Evolutionary conservation across 805 yeast genomes (phyloP).

Genomic region (Cyberlindnera mississippiensis): DNA sequence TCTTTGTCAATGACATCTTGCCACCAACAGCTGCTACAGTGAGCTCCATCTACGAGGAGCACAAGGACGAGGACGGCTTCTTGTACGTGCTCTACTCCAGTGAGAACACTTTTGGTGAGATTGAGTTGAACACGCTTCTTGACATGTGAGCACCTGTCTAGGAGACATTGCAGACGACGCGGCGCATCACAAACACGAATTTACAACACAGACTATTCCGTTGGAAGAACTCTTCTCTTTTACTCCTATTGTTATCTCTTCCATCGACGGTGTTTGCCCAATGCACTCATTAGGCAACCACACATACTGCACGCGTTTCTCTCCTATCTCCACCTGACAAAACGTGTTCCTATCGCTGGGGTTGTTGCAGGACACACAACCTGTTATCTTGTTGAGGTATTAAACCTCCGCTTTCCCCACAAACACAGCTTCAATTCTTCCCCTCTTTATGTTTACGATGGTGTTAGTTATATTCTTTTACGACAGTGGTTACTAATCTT

Average conservation of each 20-base stretch:
- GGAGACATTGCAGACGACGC: too few relatives aligned
- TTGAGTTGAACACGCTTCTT: background rate
- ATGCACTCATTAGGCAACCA: background rate
- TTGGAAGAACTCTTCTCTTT: background rate
- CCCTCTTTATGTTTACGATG: too few relatives aligned
- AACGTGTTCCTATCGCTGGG: too few relatives aligned
- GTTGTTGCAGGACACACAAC: background rate
- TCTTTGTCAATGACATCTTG: constrained; percentile 92
- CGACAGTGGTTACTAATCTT: too few relatives aligned
- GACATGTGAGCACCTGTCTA: background rate
- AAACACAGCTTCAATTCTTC: too few relatives aligned
- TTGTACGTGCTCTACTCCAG: constrained; percentile 94
- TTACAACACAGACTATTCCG: constrained; percentile 1
- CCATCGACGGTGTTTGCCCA: background rate
- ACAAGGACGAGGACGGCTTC: constrained; percentile 97
- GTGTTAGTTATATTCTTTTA: too few relatives aligned
- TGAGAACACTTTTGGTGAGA: constrained; percentile 88
- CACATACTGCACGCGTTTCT: background rate
- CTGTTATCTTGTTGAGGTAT: background rate
- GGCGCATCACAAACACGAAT: background rate
- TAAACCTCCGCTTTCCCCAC: too few relatives aligned
- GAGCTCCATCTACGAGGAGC: constrained; percentile 93
- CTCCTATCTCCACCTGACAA: too few relatives aligned
- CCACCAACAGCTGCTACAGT: constrained; percentile 98
- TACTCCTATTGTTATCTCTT: background rate